Percentiles rank a stretch among this genome's conserved stretches.
phyloP scores from a whole-genome alignment of 2,329 filamentous ascomycete genomes.

The Aspergillus caelatus region DNA sequence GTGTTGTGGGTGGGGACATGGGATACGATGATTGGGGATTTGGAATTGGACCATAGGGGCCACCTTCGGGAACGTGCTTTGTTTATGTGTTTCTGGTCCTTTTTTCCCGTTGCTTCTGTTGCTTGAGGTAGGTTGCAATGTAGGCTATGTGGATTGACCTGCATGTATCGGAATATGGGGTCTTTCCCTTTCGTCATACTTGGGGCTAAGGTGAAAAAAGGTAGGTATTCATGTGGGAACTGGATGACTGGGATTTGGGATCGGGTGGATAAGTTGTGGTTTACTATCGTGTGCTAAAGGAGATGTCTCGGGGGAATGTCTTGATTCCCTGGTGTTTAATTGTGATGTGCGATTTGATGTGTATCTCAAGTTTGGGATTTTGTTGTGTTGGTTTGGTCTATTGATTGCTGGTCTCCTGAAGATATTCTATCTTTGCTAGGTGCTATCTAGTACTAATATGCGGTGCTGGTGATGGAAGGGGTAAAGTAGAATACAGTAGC shows the following conservation, averaged over 20 bases:
- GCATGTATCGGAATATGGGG: background rate
- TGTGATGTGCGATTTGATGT: background rate
- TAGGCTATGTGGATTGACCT: background rate
- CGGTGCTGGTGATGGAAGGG: background rate
- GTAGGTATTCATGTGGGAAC: background rate
- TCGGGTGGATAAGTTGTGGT: background rate
- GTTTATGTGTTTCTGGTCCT: no score
- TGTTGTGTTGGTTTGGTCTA: background rate
- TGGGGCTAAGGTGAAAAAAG: no score
- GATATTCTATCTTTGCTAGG: background rate
- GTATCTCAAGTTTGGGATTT: background rate
- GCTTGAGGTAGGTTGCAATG: no score
- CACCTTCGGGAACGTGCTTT: no score
- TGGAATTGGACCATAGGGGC: no score
- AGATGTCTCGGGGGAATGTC: background rate
- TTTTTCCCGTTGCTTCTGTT: no score
- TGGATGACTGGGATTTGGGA: background rate
- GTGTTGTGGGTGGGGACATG: no score
- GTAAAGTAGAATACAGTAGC: constrained; percentile 4
- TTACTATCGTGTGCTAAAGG: background rate
- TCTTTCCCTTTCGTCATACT: no score
- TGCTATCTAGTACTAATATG: background rate
- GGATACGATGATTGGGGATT: no score
- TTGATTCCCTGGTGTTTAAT: background rate
- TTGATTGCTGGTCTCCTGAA: background rate